phyloP scores from a whole-genome alignment of 2,329 filamentous ascomycete species.

The Fusarium fracticaudum region DNA sequence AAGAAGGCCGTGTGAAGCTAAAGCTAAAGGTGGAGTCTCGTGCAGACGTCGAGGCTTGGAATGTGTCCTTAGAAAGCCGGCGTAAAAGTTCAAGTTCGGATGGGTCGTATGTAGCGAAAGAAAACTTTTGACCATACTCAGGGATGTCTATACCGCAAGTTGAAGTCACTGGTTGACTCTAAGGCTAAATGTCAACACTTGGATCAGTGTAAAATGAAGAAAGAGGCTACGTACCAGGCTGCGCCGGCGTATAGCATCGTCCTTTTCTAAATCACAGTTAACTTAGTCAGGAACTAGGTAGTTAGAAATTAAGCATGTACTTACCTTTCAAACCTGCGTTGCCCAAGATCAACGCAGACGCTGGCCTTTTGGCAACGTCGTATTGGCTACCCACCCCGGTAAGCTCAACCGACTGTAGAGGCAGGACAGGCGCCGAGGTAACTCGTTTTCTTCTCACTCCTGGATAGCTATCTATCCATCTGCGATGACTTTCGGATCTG shows the following conservation, averaged over 20 bases:
- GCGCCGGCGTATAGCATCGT: neutral
- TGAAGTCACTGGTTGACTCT: neutral
- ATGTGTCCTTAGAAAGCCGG: slow-evolving; percentile 7
- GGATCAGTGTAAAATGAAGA: neutral
- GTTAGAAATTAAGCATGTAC: neutral
- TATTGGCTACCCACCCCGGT: slow-evolving; percentile 20
- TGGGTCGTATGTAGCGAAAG: neutral
- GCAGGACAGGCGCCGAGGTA: neutral
- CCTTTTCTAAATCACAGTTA: neutral
- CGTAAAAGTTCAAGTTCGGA: neutral
- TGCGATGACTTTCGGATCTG: neutral
- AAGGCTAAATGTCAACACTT: neutral
- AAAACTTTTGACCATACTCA: neutral
- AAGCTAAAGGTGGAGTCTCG: slow-evolving; percentile 13
- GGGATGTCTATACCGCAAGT: neutral
- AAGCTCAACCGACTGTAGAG: slow-evolving; percentile 1
- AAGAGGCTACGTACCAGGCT: neutral
- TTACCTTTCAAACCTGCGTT: neutral
- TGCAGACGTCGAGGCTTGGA: neutral
- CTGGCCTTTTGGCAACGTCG: neutral
- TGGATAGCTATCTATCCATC: neutral
- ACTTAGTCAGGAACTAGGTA: no score
- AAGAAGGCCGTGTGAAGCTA: slow-evolving; percentile 3
- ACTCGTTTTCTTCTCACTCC: neutral
- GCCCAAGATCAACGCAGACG: neutral